Conservation (phyloP, 345 rosid genomes). For the Noccaea bulbosa region DNA sequence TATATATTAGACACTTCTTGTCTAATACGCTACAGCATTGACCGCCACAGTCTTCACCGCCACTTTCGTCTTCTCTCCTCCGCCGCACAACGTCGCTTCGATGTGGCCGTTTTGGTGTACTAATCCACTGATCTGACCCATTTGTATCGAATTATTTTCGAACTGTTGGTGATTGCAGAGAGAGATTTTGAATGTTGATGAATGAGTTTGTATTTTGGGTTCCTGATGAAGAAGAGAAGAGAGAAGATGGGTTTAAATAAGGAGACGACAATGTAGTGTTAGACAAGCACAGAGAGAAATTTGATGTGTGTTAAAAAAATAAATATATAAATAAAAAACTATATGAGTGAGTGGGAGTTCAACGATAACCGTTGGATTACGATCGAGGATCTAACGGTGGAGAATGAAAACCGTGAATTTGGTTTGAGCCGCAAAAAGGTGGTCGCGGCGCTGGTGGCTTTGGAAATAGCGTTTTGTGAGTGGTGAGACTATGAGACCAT, state of each 20-base stretch:
- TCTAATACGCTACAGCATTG: too few species aligned
- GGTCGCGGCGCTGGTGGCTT: constrained; percentile 41
- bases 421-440: constrained; percentile 36
- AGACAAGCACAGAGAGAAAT: too few species aligned
- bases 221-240: constrained; percentile 35
- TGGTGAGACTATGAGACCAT: constrained; percentile 32
- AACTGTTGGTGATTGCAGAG: background rate
- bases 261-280: too few species aligned
- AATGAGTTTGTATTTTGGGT: constrained; percentile 5
- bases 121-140: constrained; percentile 36
- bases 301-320: background rate
- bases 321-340: background rate
- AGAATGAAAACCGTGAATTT: constrained; percentile 32
- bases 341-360: too few species aligned
- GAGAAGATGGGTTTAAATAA: constrained; percentile 46
- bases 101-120: constrained; percentile 12
- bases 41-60: background rate
- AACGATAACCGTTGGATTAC: constrained; percentile 39
- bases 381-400: constrained; percentile 25
- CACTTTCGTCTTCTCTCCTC: constrained; percentile 24
- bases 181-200: constrained; percentile 27
- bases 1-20: too few species aligned
- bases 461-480: constrained; percentile 35
- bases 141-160: too few species aligned
- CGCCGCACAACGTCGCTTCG: constrained; percentile 35